phyloP scores from a whole-genome alignment of 2,329 filamentous ascomycete genomes.

The Pseudocercospora macadamiae region DNA sequence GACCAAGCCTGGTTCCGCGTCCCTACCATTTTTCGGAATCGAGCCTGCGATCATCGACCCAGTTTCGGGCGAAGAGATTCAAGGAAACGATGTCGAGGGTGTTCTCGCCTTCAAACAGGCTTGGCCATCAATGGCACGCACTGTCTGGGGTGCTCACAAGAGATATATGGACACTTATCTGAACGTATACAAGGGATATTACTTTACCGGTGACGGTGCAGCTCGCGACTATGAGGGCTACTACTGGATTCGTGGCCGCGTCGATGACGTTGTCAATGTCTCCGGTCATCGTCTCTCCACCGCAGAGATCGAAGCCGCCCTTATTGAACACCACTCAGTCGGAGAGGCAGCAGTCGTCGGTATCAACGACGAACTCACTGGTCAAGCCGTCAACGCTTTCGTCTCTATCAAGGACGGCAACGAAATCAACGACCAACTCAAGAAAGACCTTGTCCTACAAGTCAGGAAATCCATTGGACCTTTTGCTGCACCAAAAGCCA shows the following conservation, averaged over 20 bases:
- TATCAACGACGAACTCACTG: conserved; percentile 88
- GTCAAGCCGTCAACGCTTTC: conserved; percentile 96
- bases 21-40: conserved; percentile 96
- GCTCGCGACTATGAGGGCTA: conserved; percentile 97
- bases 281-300: conserved; percentile 95
- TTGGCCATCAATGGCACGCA: conserved; percentile 98
- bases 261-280: conserved; percentile 98
- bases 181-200: conserved; percentile 97
- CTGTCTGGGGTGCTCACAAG: conserved; percentile 96
- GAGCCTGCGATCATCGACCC: conserved; percentile 98
- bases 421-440: conserved; percentile 75
- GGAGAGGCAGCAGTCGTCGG: conserved; percentile 96
- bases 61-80: conserved; percentile 87
- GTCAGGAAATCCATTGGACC: conserved; percentile 97
- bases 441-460: conserved; percentile 92
- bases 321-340: conserved; percentile 86
- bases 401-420: conserved; percentile 86
- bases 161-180: conserved; percentile 98
- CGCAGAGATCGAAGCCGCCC: conserved; percentile 94
- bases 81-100: conserved; percentile 95
- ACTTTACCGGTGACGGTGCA: conserved; percentile 93
- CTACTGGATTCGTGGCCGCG: conserved; percentile 99
- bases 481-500: conserved; percentile 92
- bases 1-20: conserved; percentile 94
- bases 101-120: conserved; percentile 96